Conservation (phyloP, 331 rosid species). For the Acacia concinna region DNA sequence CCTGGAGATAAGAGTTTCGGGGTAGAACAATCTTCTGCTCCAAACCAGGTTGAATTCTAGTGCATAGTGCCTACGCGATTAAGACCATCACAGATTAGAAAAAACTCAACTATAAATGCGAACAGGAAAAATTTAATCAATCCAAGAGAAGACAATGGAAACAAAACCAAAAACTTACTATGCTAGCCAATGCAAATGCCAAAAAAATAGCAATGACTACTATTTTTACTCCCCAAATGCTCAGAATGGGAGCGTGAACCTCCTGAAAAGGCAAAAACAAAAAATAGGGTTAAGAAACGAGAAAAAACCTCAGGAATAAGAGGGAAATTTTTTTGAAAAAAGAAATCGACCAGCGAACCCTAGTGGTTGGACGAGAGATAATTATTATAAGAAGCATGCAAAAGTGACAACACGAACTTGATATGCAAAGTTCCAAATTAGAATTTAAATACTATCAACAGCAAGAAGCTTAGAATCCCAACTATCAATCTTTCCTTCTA, state of each 20-base stretch:
- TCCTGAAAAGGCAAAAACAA: conserved; percentile 62
- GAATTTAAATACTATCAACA: conserved; percentile 23
- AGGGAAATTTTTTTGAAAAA: background rate
- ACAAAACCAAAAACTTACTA: conserved; percentile 55
- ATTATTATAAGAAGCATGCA: conserved; percentile 11
- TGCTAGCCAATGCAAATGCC: conserved; percentile 87
- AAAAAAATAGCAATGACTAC: conserved; percentile 68
- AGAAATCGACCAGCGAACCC: background rate
- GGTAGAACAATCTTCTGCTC: conserved; percentile 97
- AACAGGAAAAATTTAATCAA: conserved; percentile 26
- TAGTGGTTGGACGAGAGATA: conserved; percentile 25
- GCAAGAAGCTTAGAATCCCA: conserved; percentile 6
- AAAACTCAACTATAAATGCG: conserved; percentile 26
- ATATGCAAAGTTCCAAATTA: background rate
- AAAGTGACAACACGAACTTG: conserved; percentile 12
- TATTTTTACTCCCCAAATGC: conserved; percentile 86
- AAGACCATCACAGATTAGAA: conserved; percentile 25
- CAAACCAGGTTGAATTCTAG: conserved; percentile 93
- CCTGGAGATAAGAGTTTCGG: conserved; percentile 96
- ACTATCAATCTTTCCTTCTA: background rate
- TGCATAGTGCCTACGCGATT: conserved; percentile 72
- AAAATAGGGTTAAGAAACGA: conserved; percentile 21
- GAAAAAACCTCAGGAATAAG: background rate
- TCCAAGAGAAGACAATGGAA: background rate
- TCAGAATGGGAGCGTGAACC: conserved; percentile 92